Evolutionary conservation across 257 asterid genomes (phyloP), one percentile per base, ranked within the genome.

Genomic region (Eucommia ulmoides): DNA sequence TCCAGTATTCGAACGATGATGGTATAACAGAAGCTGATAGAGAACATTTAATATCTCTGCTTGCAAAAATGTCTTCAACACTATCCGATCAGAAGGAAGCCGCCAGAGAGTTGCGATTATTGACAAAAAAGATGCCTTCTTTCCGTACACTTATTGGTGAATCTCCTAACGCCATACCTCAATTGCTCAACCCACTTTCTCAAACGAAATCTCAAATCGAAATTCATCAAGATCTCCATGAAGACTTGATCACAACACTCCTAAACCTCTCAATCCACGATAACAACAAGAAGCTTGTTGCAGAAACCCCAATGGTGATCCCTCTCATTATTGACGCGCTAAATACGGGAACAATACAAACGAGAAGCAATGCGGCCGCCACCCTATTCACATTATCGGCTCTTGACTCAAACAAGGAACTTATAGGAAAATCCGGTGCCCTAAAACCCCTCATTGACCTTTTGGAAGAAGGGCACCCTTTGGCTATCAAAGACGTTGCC

Each of bases 281-380:
- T 61, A 77, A 33, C 38, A 91, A 91, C 59, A 91, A 87, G 73
- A 77, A 76, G 79, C 79, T 65, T 1, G 99, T 91, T 14, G 97
- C 91, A 1, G 93, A 83, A 47, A 87, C 84, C 2, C 91, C 93
- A 1, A 62, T 19, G 52, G 94, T 73, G 38, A 67, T 91, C 58
- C 82, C 83, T 11, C 65, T 83, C 50, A 87, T 91, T 15, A 51
- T 77, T 33, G 78, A 65, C 20, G 93, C 97, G 1, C 45, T 91
- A 23, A 60, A 50, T 38, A 59, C 69, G 0, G 99, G 95, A 48
- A 83, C 94, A 1, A 62, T 79, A 2, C 79, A 75, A 26, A 87
- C 87, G 0, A 75, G 83, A 69, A 79, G 83, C 67, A 91, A 91
- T 65, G 94, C 97, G 15, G 94, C 97, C 2, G 97, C 97, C 7